Percentiles rank a stretch among this genome's conserved stretches.
Evolutionary conservation across 2,329 filamentous ascomycete species (phyloP).

Genomic region (Nothophaeocryptopus gaeumannii): DNA sequence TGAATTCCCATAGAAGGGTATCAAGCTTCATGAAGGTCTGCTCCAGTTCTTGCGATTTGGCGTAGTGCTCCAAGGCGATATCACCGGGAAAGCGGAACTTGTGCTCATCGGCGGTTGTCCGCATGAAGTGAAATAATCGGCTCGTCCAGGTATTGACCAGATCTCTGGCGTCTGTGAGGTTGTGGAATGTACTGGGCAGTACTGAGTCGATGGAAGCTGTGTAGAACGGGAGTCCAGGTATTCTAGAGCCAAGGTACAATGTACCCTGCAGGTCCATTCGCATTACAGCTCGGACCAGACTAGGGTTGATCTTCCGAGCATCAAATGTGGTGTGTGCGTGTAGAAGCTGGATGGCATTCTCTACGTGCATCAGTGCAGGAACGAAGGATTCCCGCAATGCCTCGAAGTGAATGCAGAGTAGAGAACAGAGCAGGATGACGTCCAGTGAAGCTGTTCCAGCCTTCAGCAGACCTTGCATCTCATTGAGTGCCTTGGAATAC

Average conservation of each 20-base stretch:
- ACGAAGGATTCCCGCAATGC: constrained; percentile 32
- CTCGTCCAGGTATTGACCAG: constrained; percentile 30
- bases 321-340: constrained; percentile 23
- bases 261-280: constrained; percentile 33
- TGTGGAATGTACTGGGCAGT: constrained; percentile 26
- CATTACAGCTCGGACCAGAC: constrained; percentile 30
- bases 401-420: constrained; percentile 36
- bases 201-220: constrained; percentile 28
- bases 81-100: constrained; percentile 26
- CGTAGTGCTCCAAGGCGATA: constrained; percentile 29
- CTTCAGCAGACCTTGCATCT: constrained; percentile 29
- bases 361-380: constrained; percentile 33
- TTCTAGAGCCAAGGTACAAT: constrained; percentile 27
- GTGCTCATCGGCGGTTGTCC: constrained; percentile 28
- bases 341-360: constrained; percentile 33
- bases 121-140: constrained; percentile 32
- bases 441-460: constrained; percentile 24
- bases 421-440: constrained; percentile 30
- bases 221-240: constrained; percentile 31
- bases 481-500: constrained; percentile 34
- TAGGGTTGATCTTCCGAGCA: constrained; percentile 27
- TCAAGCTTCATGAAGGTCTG: constrained; percentile 28
- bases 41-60: constrained; percentile 28
- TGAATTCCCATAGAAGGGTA: constrained; percentile 28
- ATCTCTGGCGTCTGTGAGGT: constrained; percentile 31